Conservation (phyloP, 345 rosid species). For the Nasturtium officinale region DNA sequence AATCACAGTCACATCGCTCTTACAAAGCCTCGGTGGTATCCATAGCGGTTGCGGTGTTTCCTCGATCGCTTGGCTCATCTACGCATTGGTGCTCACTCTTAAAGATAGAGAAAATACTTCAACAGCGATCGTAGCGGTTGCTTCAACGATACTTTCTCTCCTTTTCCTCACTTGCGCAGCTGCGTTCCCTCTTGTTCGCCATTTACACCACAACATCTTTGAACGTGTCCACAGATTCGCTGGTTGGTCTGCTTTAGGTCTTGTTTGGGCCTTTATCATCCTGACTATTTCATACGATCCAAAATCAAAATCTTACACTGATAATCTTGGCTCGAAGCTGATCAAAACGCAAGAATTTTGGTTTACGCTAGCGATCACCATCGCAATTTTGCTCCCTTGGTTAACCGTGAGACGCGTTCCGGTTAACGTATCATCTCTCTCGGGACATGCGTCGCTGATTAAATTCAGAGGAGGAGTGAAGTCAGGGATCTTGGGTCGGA, state of each 20-base stretch:
- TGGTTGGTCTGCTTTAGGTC: constrained; percentile 71
- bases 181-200: constrained; percentile 81
- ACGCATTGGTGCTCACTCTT: constrained; percentile 63
- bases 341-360: constrained; percentile 70
- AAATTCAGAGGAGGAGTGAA: constrained; percentile 70
- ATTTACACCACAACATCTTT: constrained; percentile 78
- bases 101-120: constrained; percentile 57
- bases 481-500: constrained; percentile 77
- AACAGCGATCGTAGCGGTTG: constrained; percentile 59
- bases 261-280: constrained; percentile 68
- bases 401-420: constrained; percentile 69
- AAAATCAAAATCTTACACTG: constrained; percentile 53
- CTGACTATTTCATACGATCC: constrained; percentile 68
- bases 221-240: constrained; percentile 74
- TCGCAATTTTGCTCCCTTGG: constrained; percentile 71
- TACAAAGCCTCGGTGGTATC: constrained; percentile 77
- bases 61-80: constrained; percentile 71
- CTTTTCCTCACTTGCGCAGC: constrained; percentile 61
- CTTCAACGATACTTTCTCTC: constrained; percentile 60
- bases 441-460: constrained; percentile 77
- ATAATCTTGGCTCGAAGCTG: constrained; percentile 49
- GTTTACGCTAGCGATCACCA: constrained; percentile 65
- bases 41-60: constrained; percentile 83
- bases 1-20: constrained; percentile 66
- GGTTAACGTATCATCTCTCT: constrained; percentile 56